Percentiles rank a stretch among this genome's conserved stretches.
Evolutionary conservation across 176 grass and related monocot genomes (phyloP).

Genomic region (Leersia perrieri): DNA sequence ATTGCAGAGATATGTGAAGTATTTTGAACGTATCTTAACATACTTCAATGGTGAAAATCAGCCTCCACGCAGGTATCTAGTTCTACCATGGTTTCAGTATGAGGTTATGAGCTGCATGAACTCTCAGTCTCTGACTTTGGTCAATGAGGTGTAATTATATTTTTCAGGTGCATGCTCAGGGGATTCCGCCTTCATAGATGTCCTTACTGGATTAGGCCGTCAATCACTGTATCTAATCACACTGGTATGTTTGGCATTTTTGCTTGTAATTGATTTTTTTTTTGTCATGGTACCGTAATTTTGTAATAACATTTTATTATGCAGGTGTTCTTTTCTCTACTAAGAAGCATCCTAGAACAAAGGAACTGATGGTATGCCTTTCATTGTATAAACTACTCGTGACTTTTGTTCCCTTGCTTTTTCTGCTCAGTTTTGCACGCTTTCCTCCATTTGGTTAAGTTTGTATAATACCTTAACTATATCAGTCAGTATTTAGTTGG

Average conservation of each 20-base stretch:
- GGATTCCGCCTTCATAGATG: slow-evolving; percentile 99
- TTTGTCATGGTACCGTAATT: not conserved
- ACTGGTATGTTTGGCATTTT: slow-evolving; percentile 53
- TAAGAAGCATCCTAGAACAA: slow-evolving; percentile 98
- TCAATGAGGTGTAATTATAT: slow-evolving; percentile 32
- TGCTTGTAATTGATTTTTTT: slow-evolving; percentile 21
- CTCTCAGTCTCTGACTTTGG: not conserved
- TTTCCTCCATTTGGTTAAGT: slow-evolving; percentile 3
- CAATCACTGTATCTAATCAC: slow-evolving; percentile 87
- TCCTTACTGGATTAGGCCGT: slow-evolving; percentile 95
- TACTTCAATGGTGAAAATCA: slow-evolving; percentile 98
- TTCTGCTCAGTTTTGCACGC: slow-evolving; percentile 3
- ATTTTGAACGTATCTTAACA: slow-evolving; percentile 87
- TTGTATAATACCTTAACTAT: not conserved
- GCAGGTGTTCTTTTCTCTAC: slow-evolving; percentile 88
- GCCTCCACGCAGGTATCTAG: slow-evolving; percentile 62
- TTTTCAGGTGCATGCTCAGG: slow-evolving; percentile 95
- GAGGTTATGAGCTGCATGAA: slow-evolving; percentile 33
- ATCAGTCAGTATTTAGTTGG: too few species aligned
- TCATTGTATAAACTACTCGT: slow-evolving; percentile 9
- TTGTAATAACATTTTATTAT: slow-evolving; percentile 28
- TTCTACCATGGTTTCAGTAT: slow-evolving; percentile 20
- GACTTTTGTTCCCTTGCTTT: slow-evolving; percentile 24
- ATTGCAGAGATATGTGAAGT: slow-evolving; percentile 96
- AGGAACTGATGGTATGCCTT: slow-evolving; percentile 78